Evolutionary conservation across 2,329 filamentous ascomycete genomes (phyloP), one percentile per base, ranked within the genome.

Genomic region (Thermomyces lanuginosus): DNA sequence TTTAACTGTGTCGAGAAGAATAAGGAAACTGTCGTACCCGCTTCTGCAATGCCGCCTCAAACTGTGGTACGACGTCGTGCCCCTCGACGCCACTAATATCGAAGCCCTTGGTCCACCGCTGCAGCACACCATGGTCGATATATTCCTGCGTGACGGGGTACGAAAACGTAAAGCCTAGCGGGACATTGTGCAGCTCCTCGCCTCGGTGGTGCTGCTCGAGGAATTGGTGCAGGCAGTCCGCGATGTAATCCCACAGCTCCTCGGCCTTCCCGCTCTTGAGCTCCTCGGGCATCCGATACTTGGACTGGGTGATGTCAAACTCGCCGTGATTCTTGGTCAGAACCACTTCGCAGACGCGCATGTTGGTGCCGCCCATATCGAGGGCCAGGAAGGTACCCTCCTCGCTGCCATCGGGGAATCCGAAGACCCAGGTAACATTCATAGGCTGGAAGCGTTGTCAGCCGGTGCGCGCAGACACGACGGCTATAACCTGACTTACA

Each of bases 91-190:
- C 84, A 14, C 73, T 67, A 52, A 95, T 92, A 49, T 93, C 84
- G 47, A 93, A 93, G 2, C 86, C 86, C 63, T 95, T 95, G 41
- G 86, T 93, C 86, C 86, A 95, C 42, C 83, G 74, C 56, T 93
- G 84, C 31, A 93, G 66, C 20, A 92, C 67, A 40, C 84, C 86
- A 53, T 92, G 80, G 41, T 93, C 82, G 45, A 93, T 84, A 56
- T 83, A 86, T 42, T 91, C 72, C 54, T 93, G 86, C 1, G 80
- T 89, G 9, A 83, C 84, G 2, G 86, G 86, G 52, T 92, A 93
- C 3, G 81, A 92, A 60, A 95, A 95, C 23, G 86, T 93, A 61
- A 93, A 93, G 45, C 86, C 86, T 5, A 93, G 69, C 5, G 81
- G 79, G 13, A 80, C 46, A 37, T 71, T 65, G 24, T 60, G 49